Evolutionary conservation across 257 asterid species (phyloP).

Genomic region (Nicotiana sylvestris): DNA sequence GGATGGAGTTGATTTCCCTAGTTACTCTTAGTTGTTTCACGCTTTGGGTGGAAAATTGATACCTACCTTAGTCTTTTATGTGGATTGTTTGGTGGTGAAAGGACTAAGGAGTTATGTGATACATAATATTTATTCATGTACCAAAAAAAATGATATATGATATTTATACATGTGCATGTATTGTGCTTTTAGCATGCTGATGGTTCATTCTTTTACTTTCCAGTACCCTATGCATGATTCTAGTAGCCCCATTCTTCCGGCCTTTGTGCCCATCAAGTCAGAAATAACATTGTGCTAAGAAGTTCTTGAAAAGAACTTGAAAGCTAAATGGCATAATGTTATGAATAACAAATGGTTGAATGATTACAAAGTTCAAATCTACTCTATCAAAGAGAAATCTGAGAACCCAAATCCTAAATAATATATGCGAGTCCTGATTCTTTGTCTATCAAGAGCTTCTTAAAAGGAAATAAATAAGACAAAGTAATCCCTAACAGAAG

Average conservation of each 20-base stretch:
- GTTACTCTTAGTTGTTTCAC: background rate
- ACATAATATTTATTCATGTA: too few relatives aligned
- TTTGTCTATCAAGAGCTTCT: background rate
- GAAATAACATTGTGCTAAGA: background rate
- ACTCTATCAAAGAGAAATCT: background rate
- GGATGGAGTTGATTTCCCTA: background rate
- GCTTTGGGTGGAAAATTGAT: background rate
- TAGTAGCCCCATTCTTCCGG: background rate
- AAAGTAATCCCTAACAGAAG: background rate
- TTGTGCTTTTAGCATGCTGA: background rate
- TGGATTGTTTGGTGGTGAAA: background rate
- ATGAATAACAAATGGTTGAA: background rate
- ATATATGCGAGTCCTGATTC: background rate
- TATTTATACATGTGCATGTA: background rate
- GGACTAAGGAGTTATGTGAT: background rate
- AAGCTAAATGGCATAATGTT: background rate
- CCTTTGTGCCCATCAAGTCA: background rate
- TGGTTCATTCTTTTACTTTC: background rate
- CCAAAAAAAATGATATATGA: too few relatives aligned
- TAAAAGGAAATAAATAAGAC: background rate
- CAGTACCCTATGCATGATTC: too few relatives aligned
- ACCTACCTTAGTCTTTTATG: background rate
- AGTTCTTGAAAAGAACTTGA: too few relatives aligned
- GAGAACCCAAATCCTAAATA: background rate
- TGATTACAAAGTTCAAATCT: background rate